Base-by-base conservation (phyloP, 495 filamentous ascomycete species). In the Hypoxylon crocopeplum region DNA sequence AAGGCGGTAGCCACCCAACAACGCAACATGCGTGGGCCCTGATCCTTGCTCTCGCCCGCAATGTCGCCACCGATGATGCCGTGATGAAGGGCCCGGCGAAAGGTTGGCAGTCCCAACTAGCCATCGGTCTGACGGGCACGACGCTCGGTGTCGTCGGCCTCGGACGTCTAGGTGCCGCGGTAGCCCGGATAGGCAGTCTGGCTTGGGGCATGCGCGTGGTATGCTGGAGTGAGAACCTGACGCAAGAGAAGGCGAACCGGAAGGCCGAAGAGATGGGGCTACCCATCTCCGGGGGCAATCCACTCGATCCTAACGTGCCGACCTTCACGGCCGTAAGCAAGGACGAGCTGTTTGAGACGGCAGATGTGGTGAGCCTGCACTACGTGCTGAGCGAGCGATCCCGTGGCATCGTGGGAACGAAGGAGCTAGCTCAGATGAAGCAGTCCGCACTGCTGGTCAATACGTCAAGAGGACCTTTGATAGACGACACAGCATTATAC, bases 361-460 rank as follows among this genome's bases (percentile, higher is more conserved):
- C 85, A n/a, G 87, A 90, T 71, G 77, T 90, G n/a, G 66, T 89
- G 6, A 86, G 80, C 59, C 20, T 90, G 55, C 86, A 90, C 66
- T 79, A 82, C 48, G 84, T 88, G 12, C 71, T 89, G 17, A 84
- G 82, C 17, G 76, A 81, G 8, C 74, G 86, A 4, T 86, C 81
- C 41, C 70, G 77, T 0, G 82, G 83, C 0, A 79, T 88, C 8
- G 81, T 90, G 4, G 80, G 81, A 0, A 42, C 32, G 0, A 56
- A 59, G n/a, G 86, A 89, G 42, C 56, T 90, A 41, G 75, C 34
- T 1, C 63, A 64, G 16, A 87, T 90, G 86, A 87, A 85, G 70
- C 44, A 61, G n/a, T 73, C 66, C 0, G 83, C 83, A 0, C 52
- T 89, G 10, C 70, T 90, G 5, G 73, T 89, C 38, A 90, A 90